phyloP scores from a whole-genome alignment of 1,284 basidiomycete genomes.

The Malassezia yamatoensis region DNA sequence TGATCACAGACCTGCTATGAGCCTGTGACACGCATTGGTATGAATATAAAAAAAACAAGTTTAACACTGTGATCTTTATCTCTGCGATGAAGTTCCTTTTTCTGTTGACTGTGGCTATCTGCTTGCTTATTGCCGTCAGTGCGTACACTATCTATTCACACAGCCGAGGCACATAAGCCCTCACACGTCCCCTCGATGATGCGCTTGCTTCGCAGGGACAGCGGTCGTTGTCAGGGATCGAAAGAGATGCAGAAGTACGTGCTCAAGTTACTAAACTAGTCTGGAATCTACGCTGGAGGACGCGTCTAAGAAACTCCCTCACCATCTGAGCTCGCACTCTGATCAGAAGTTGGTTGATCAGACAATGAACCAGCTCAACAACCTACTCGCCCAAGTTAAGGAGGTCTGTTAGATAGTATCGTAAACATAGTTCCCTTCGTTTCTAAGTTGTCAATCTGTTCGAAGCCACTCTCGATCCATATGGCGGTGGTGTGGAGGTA shows the following conservation, averaged over 20 bases:
- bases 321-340: background rate
- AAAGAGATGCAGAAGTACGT: conserved; percentile 8
- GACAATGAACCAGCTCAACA: background rate
- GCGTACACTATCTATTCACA: background rate
- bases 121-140: background rate
- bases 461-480: background rate
- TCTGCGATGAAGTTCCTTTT: background rate
- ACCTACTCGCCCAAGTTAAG: conserved; percentile 2
- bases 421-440: too few species aligned
- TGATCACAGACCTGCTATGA: too few species aligned
- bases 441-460: too few species aligned
- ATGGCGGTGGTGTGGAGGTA: background rate
- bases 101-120: background rate
- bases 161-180: background rate
- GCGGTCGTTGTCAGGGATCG: background rate
- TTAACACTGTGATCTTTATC: too few species aligned
- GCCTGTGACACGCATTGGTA: too few species aligned
- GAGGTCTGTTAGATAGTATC: background rate
- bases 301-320: background rate
- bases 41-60: too few species aligned
- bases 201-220: background rate
- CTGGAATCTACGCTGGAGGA: conserved; percentile 2
- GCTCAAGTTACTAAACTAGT: background rate
- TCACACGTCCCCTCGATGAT: background rate
- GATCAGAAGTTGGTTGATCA: background rate